These are phyloP conservation scores for Ogataea trehalophila DNA, from an alignment of 805 yeast species.

Conservation along the genomic window DNA sequence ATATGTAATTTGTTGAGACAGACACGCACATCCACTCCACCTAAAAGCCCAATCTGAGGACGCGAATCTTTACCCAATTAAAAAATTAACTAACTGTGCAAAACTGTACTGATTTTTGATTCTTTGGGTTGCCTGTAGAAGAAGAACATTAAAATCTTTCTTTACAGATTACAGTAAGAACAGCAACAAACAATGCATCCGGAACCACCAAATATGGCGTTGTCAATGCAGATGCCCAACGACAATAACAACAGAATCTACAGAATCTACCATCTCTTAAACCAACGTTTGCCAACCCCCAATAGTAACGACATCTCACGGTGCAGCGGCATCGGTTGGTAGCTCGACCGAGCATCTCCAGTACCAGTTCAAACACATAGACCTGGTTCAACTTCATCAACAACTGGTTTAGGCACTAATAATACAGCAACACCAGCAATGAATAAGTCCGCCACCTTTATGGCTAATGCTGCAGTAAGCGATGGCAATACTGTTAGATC, in stretches of 20 bases:
- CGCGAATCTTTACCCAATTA: too few species aligned
- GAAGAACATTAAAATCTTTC: too few species aligned
- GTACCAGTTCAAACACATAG: neutral
- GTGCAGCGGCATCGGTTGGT: neutral
- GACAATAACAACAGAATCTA: conserved; percentile 8
- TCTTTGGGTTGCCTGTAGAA: too few species aligned
- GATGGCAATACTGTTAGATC: conserved; percentile 41
- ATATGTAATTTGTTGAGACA: too few species aligned
- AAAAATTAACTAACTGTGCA: too few species aligned
- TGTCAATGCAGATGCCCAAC: conserved; percentile 6
- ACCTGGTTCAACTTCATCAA: conserved; percentile 8
- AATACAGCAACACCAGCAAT: conserved; percentile 10
- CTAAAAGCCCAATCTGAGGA: too few species aligned
- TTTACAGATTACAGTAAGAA: conserved; percentile 12
- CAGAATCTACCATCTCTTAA: neutral
- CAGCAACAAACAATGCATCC: conserved; percentile 10
- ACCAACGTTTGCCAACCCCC: conserved; percentile 5
- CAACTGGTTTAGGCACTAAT: conserved; percentile 21
- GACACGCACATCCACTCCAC: too few species aligned
- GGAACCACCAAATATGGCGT: conserved; percentile 12
- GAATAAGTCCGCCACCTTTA: conserved; percentile 12
- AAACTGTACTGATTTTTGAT: too few species aligned
- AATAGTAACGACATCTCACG: too few species aligned
- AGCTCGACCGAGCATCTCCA: neutral
- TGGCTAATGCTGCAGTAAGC: conserved; percentile 1